Percentiles rank a stretch among this genome's conserved stretches.
Conservation (phyloP, 1,284 basidiomycete species). For the Chiua sp. region DNA sequence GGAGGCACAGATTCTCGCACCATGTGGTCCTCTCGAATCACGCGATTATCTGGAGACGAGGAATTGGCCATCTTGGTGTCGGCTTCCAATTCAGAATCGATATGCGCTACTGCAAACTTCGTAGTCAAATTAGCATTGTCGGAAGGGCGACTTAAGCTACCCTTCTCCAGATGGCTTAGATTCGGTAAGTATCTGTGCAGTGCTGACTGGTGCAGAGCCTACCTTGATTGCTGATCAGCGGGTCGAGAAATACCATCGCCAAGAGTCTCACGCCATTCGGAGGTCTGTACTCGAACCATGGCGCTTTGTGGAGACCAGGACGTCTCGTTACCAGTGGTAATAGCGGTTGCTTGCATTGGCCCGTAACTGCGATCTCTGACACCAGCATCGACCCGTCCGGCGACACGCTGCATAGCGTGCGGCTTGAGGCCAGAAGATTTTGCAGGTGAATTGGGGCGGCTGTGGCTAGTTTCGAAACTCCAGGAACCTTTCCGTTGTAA, state of each 20-base stretch:
- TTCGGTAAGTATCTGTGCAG: slow-evolving; percentile 3
- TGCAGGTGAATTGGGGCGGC: neutral
- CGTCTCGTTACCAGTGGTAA: neutral
- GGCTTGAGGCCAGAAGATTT: neutral
- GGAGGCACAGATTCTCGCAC: neutral
- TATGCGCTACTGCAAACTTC: neutral
- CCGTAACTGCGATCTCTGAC: neutral
- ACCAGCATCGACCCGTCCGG: neutral
- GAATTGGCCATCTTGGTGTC: neutral
- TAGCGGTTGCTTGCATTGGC: neutral
- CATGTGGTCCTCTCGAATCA: neutral
- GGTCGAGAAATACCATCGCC: neutral
- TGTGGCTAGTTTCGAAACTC: neutral
- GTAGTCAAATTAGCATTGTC: neutral
- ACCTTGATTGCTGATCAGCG: slow-evolving; percentile 6
- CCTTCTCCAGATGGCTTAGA: neutral
- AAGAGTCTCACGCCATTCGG: neutral
- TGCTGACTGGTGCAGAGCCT: neutral
- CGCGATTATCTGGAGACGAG: neutral
- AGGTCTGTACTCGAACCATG: neutral
- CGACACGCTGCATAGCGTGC: neutral
- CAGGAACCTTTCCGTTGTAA: neutral
- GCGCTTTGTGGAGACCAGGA: neutral
- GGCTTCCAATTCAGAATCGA: neutral
- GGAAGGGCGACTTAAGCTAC: neutral